A percentile compares a stretch with the other conserved stretches of the same genome.
Conservation (phyloP, 306 rosid species). For the Lupinus albus region DNA sequence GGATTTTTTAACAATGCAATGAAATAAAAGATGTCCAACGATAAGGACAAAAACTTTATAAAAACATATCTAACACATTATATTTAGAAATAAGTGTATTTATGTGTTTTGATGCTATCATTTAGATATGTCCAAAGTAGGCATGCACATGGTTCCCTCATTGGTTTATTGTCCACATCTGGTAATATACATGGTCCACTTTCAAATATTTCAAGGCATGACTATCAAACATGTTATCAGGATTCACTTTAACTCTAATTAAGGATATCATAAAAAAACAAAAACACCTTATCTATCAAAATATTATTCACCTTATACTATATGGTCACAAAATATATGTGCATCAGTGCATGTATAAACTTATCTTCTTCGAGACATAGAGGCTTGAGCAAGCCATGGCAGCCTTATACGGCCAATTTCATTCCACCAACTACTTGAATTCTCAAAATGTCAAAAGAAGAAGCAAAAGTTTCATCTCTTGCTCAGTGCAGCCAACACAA, state of each 20-base stretch:
- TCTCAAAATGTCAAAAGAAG: conserved; percentile 41
- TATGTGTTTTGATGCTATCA: too few species aligned
- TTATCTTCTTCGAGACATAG: conserved; percentile 51
- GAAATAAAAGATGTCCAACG: neutral
- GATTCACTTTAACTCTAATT: conserved; percentile 14
- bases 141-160: conserved; percentile 6
- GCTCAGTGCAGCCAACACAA: conserved; percentile 67
- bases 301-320: conserved; percentile 9
- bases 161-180: neutral
- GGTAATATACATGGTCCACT: conserved; percentile 21
- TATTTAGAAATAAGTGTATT: too few species aligned
- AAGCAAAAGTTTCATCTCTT: conserved; percentile 48
- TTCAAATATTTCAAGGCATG: neutral
- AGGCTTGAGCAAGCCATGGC: conserved; percentile 62
- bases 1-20: neutral
- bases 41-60: too few species aligned
- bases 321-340: conserved; percentile 34
- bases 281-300: conserved; percentile 53
- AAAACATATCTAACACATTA: too few species aligned
- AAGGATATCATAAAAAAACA: conserved; percentile 23
- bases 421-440: conserved; percentile 42
- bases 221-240: conserved; percentile 1
- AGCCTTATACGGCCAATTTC: conserved; percentile 62
- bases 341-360: conserved; percentile 26
- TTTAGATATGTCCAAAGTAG: too few species aligned